Conservation (phyloP, 345 rosid species). For the Garcia nutans region DNA sequence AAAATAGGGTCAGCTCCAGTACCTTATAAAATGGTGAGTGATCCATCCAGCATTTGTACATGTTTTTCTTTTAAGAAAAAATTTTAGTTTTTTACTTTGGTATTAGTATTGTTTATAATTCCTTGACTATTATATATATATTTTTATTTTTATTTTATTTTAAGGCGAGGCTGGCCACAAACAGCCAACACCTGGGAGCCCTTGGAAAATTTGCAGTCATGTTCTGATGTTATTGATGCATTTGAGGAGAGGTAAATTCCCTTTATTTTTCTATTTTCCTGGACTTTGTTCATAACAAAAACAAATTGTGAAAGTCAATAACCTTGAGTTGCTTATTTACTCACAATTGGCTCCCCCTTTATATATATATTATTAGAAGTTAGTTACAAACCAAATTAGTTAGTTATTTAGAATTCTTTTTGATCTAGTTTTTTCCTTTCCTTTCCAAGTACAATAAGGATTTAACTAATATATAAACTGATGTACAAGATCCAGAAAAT, state of each 20-base stretch:
- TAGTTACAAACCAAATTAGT: too few species aligned
- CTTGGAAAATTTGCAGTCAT: conserved; percentile 81
- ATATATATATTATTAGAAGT: too few species aligned
- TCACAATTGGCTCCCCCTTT: neutral
- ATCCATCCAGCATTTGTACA: neutral
- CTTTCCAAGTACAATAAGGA: too few species aligned
- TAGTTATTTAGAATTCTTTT: too few species aligned
- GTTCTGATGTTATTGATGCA: conserved; percentile 88
- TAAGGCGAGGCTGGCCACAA: conserved; percentile 99
- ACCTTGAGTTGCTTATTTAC: neutral
- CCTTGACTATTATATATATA: neutral
- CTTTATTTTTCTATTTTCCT: neutral
- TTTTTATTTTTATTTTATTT: conserved; percentile 12
- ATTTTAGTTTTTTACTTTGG: too few species aligned
- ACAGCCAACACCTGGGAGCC: conserved; percentile 99
- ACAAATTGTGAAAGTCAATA: neutral
- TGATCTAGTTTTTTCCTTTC: too few species aligned
- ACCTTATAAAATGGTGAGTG: conserved; percentile 93
- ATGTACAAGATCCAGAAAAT: too few species aligned
- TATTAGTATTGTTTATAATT: neutral
- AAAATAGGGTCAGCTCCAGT: conserved; percentile 83
- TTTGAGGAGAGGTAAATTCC: conserved; percentile 79
- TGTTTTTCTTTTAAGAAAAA: neutral
- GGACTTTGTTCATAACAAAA: neutral
- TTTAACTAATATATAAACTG: too few species aligned